phyloP scores from a whole-genome alignment of 768 basidiomycete genomes.

The Termitomyces sp. region DNA sequence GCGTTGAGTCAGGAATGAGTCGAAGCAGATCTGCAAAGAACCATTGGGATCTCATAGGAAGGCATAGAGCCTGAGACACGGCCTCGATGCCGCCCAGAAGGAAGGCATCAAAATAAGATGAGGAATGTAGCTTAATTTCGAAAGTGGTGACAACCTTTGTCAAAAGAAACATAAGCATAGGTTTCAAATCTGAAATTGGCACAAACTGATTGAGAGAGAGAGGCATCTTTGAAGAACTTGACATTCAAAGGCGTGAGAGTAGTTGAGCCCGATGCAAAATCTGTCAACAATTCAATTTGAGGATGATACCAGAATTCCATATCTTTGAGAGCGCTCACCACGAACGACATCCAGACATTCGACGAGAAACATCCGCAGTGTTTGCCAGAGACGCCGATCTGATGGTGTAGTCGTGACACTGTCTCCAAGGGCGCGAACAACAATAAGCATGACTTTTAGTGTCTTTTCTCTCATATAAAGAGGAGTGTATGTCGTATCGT shows the following conservation, averaged over 20 bases:
- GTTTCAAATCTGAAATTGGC: neutral
- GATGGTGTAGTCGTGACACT: constrained; percentile 25
- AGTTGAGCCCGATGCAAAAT: constrained; percentile 29
- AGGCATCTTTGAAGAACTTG: constrained; percentile 35
- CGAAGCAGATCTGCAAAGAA: constrained; percentile 48
- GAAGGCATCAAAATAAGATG: constrained; percentile 42
- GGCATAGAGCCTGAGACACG: constrained; percentile 36
- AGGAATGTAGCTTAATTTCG: constrained; percentile 28
- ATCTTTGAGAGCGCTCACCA: constrained; percentile 30
- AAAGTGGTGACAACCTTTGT: constrained; percentile 20
- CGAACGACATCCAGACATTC: constrained; percentile 38
- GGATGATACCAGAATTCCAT: neutral
- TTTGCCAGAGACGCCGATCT: constrained; percentile 36
- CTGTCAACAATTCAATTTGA: constrained; percentile 17
- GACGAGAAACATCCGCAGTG: constrained; percentile 34
- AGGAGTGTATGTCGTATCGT: constrained; percentile 42
- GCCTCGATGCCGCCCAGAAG: constrained; percentile 44
- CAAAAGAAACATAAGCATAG: neutral
- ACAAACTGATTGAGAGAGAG: constrained; percentile 26
- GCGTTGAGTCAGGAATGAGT: constrained; percentile 34
- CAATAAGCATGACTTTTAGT: constrained; percentile 35
- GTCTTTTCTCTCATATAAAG: constrained; percentile 45
- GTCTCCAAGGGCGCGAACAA: constrained; percentile 48
- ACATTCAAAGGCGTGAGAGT: constrained; percentile 34
- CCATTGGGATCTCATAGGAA: constrained; percentile 41